Conservation (phyloP, 352 stramenopile genomes). For the Globisporangium canariense region DNA sequence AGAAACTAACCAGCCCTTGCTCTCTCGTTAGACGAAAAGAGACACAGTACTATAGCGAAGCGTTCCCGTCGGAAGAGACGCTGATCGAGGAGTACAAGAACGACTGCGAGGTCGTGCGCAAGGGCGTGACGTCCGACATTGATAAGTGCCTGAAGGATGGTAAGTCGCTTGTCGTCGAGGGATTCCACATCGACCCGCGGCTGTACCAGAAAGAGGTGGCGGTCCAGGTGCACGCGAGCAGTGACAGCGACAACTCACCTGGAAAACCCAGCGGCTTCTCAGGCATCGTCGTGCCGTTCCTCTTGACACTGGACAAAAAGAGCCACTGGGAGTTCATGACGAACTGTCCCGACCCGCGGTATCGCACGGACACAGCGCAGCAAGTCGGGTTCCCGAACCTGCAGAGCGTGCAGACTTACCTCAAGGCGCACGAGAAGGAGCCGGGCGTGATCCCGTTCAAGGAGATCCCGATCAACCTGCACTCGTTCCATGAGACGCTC, state of each 20-base stretch:
- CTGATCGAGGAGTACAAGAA: slow-evolving; percentile 71
- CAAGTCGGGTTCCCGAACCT: slow-evolving; percentile 65
- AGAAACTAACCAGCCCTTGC: not conserved
- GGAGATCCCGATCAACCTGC: slow-evolving; percentile 74
- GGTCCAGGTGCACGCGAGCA: slow-evolving; percentile 26
- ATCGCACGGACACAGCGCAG: slow-evolving; percentile 49
- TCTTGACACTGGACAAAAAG: slow-evolving; percentile 58
- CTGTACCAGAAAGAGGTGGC: slow-evolving; percentile 77
- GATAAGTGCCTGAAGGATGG: slow-evolving; percentile 88
- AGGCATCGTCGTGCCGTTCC: slow-evolving; percentile 80
- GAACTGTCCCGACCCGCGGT: slow-evolving; percentile 80
- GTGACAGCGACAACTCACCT: not conserved
- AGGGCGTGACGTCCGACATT: slow-evolving; percentile 82
- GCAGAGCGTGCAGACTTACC: slow-evolving; percentile 75
- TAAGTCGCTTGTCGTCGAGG: slow-evolving; percentile 88
- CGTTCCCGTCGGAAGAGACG: slow-evolving; percentile 55
- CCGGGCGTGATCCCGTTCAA: slow-evolving; percentile 60
- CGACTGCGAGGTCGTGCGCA: slow-evolving; percentile 77
- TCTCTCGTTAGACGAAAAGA: slow-evolving; percentile 34
- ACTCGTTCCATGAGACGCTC: slow-evolving; percentile 85
- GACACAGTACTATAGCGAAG: slow-evolving; percentile 59
- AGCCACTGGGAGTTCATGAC: slow-evolving; percentile 79
- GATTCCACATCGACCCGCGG: slow-evolving; percentile 83
- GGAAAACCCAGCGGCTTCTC: slow-evolving; percentile 30
- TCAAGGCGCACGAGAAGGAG: slow-evolving; percentile 46